A percentile compares a stretch with the other conserved stretches of the same genome.
phyloP scores from a whole-genome alignment of 2,329 filamentous ascomycete species.

The Cercospora sojina region DNA sequence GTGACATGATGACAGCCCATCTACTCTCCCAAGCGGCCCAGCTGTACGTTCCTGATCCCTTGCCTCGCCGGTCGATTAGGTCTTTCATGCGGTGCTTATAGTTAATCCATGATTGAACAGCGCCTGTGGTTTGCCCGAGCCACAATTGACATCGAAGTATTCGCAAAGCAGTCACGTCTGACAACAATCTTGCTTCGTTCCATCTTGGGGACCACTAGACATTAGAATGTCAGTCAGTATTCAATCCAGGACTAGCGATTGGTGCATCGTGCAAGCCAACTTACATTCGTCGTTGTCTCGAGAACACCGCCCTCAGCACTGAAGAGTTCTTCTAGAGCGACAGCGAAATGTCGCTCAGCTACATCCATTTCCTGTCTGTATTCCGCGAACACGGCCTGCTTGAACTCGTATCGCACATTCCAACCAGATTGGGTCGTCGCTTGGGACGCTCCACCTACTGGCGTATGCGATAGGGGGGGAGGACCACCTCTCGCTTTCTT shows the following conservation, averaged over 20 bases:
- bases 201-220: constrained; percentile 75
- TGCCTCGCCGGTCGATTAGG: constrained; percentile 77
- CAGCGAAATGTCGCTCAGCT: constrained; percentile 80
- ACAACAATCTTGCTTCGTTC: constrained; percentile 86
- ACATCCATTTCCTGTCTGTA: constrained; percentile 91
- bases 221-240: not conserved
- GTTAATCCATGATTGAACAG: constrained; percentile 74
- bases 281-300: constrained; percentile 72
- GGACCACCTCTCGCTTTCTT: constrained; percentile 78
- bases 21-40: constrained; percentile 92
- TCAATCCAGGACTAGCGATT: not conserved
- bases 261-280: not conserved
- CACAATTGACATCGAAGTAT: constrained; percentile 80
- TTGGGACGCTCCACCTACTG: constrained; percentile 79
- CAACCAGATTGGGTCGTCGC: constrained; percentile 82
- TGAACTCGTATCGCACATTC: constrained; percentile 94
- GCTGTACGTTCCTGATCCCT: constrained; percentile 83
- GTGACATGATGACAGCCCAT: constrained; percentile 62
- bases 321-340: constrained; percentile 80
- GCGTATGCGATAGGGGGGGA: constrained; percentile 77
- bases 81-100: constrained; percentile 74
- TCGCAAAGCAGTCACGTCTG: constrained; percentile 77
- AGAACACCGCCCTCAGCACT: constrained; percentile 71
- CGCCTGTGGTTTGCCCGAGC: constrained; percentile 73
- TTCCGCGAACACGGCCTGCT: constrained; percentile 84